Evolutionary conservation across 805 yeast species (phyloP), one percentile per base, ranked within the genome.

Genomic region (Kodamaea sagamina): DNA sequence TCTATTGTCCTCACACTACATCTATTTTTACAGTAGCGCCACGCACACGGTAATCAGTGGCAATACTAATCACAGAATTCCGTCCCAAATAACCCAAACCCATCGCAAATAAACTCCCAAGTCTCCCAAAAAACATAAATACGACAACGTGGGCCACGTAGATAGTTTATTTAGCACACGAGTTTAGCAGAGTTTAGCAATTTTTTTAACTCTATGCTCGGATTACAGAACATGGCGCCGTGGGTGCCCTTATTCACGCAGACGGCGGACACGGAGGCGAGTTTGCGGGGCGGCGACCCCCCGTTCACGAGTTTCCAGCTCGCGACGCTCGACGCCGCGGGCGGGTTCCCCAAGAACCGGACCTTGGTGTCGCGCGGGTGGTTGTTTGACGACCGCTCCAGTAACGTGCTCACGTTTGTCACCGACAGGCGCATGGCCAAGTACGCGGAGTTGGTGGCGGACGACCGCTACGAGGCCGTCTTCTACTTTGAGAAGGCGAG

Each of bases 311-410:
- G 82, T 4, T 83, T 86, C 52, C 82, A 84, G 49, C 75, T 86
- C 42, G 81, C 88, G 37, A 86, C 90, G 4, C 78, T 85, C 26
- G 86, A 79, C 52, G 29, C 52, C 8, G 29, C 32, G 34, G 51
- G 61, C 9, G 75, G 78, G 12, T 66, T 55, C 38, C 95, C 96
- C 3, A 74, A 71, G 41, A 83, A 80, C 38, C 67, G 95, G 51
- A 83, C 93, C 0, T 77, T 87, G 47, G 79, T 86, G 4, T 78
- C 71, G 51, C 72, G 95, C 38, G 93, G 89, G 6, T 88, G 86
- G 62, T 65, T 88, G 39, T 88, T 87, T 57, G 73, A 79, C 55
- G 87, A 86, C 56, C 74, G 74, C 48, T 71, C 76, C 44, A 82
- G 84, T 18, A 87, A 85, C 54, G 78, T 84, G 9, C 60, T 87